Evolutionary conservation across 306 rosid species (phyloP).

Genomic region (Vigna trinervia): DNA sequence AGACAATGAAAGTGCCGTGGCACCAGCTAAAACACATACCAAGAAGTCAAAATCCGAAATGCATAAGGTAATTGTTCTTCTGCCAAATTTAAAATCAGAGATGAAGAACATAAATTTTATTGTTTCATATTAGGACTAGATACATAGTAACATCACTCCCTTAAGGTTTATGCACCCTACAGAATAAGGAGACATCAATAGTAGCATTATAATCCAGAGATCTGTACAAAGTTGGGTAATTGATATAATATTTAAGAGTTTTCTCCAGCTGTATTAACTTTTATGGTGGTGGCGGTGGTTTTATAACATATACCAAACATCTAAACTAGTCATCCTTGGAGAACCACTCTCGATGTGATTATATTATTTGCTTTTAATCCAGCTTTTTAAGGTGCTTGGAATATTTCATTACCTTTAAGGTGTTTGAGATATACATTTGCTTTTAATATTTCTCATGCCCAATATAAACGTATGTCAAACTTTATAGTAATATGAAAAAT

Average conservation of each 20-base stretch:
- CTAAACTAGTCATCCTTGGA: neutral
- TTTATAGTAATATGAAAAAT: neutral
- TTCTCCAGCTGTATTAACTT: neutral
- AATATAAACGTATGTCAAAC: neutral
- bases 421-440: neutral
- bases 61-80: constrained; percentile 56
- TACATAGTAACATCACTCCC: constrained; percentile 15
- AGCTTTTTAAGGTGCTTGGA: neutral
- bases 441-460: constrained; percentile 10
- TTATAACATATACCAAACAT: neutral
- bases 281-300: neutral
- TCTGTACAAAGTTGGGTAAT: neutral
- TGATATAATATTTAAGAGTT: constrained; percentile 11
- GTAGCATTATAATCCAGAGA: neutral
- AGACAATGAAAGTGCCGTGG: constrained; percentile 41
- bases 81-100: constrained; percentile 24
- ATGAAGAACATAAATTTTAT: constrained; percentile 6
- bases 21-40: constrained; percentile 42
- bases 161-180: constrained; percentile 2
- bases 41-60: constrained; percentile 52
- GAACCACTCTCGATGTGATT: constrained; percentile 3
- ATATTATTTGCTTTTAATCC: constrained; percentile 7
- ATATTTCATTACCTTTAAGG: neutral
- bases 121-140: constrained; percentile 11
- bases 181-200: constrained; percentile 13